Evolutionary conservation across 441 rosid species (phyloP), one percentile per base, ranked within the genome.

Genomic region (Adansonia gregorii): DNA sequence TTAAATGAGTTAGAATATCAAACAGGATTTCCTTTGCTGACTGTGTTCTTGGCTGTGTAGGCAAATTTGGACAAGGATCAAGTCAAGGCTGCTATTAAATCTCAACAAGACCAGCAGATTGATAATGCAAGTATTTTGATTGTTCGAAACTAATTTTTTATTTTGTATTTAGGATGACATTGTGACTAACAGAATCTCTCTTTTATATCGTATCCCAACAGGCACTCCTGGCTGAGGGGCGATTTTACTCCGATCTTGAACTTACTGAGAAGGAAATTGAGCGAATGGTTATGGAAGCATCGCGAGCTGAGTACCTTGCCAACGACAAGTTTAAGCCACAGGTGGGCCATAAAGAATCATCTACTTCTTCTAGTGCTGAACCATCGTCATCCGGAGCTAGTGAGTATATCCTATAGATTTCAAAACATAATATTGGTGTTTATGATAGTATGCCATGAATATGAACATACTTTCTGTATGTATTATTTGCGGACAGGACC

Each of bases 31-130:
- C 71, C 9, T 55, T 77, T 68, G 20, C 75, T 69, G 66, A 56
- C 52, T 69, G n/a, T 78, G 78, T 78, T 77, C 39, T 35, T 52
- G 45, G 15, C 8, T 83, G 48, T 85, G 73, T 95, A 96, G 99
- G 87, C 87, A 61, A 92, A 87, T 65, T 97, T 92, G 80, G 98
- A 94, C 85, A 90, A 84, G 82, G 97, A 94, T 84, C 93, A 92
- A 83, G 89, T 96, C 77, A 96, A 96, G 91, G 99, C 99, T 65
- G 99, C 98, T 73, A 96, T 96, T 72, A 96, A 91, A 83, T 94
- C 98, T 75, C 98, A 96, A 85, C 99, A 96, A 84, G 98, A 96
- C 75, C 97, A 89, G 74, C 99, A 96, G 83, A 91, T 94, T 74
- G 96, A 96, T 77, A 92, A 94, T 86, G 99, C 75, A 80, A 86